phyloP scores from a whole-genome alignment of 345 rosid species.

The Dimocarpus longan region DNA sequence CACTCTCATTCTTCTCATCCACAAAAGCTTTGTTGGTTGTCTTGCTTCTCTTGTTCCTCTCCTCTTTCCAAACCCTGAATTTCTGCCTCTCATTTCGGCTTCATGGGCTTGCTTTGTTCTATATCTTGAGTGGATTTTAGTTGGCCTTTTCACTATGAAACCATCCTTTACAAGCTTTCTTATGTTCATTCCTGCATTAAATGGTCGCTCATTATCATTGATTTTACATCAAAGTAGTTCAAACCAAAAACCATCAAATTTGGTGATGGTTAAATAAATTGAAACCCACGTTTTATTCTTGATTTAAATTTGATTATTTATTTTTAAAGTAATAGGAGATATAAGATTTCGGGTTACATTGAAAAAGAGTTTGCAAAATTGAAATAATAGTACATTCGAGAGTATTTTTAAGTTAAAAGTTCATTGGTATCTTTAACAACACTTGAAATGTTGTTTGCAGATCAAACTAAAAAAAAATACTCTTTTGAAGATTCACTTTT shows the following conservation, averaged over 20 bases:
- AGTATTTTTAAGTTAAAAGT: too few species aligned
- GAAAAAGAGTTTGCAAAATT: too few species aligned
- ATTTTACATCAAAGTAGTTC: neutral
- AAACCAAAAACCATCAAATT: neutral
- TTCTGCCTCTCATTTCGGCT: constrained; percentile 11
- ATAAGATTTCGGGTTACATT: too few species aligned
- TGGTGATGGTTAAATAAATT: too few species aligned
- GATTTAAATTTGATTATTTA: too few species aligned
- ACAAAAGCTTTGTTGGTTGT: constrained; percentile 14
- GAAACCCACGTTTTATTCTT: too few species aligned
- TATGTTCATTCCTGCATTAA: constrained; percentile 18
- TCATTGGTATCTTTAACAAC: too few species aligned
- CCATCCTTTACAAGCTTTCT: constrained; percentile 26
- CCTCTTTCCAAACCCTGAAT: constrained; percentile 15
- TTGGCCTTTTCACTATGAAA: constrained; percentile 13
- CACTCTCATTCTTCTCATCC: constrained; percentile 24
- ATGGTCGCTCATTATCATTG: neutral
- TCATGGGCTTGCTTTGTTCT: neutral
- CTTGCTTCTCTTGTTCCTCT: constrained; percentile 29
- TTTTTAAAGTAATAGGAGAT: too few species aligned
- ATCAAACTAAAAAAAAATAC: too few species aligned
- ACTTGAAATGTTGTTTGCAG: too few species aligned
- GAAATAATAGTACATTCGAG: too few species aligned
- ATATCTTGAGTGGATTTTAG: constrained; percentile 4
- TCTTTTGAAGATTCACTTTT: too few species aligned